Percentiles rank a stretch among this genome's conserved stretches.
Conservation (phyloP, 306 rosid genomes). For the Trifolium pratense region DNA sequence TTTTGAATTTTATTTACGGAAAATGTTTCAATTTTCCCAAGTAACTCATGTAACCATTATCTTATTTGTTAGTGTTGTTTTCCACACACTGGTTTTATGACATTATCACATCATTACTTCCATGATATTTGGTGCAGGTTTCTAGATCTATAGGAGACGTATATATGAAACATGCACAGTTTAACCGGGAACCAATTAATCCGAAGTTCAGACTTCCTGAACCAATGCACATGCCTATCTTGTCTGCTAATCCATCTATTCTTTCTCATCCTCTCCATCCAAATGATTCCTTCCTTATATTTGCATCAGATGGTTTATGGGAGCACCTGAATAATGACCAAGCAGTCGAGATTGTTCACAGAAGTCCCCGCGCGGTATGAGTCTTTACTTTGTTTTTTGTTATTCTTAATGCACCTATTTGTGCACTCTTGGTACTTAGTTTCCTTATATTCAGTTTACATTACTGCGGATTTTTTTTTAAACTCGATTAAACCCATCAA, state of each 20-base stretch:
- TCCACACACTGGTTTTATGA: conserved; percentile 4
- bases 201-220: conserved; percentile 84
- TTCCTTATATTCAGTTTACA: conserved; percentile 2
- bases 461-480: conserved; percentile 18
- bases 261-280: conserved; percentile 79
- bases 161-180: conserved; percentile 82
- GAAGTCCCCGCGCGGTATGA: conserved; percentile 73
- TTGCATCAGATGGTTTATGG: conserved; percentile 99
- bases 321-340: conserved; percentile 88
- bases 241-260: conserved; percentile 80
- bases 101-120: conserved; percentile 10
- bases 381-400: conserved; percentile 29
- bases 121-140: conserved; percentile 66
- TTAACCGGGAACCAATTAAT: conserved; percentile 72
- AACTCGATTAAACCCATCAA: conserved; percentile 26
- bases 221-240: conserved; percentile 81
- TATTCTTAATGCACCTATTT: conserved; percentile 12
- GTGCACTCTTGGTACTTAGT: conserved; percentile 26
- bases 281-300: conserved; percentile 92
- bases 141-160: conserved; percentile 92
- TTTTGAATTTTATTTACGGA: conserved; percentile 20
- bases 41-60: conserved; percentile 31
- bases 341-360: conserved; percentile 90
- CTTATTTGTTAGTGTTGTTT: conserved; percentile 26
- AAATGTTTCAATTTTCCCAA: conserved; percentile 15